These are phyloP conservation scores for Rubus parviflorus DNA, from an alignment of 306 rosid genomes.

Conservation along the genomic window DNA sequence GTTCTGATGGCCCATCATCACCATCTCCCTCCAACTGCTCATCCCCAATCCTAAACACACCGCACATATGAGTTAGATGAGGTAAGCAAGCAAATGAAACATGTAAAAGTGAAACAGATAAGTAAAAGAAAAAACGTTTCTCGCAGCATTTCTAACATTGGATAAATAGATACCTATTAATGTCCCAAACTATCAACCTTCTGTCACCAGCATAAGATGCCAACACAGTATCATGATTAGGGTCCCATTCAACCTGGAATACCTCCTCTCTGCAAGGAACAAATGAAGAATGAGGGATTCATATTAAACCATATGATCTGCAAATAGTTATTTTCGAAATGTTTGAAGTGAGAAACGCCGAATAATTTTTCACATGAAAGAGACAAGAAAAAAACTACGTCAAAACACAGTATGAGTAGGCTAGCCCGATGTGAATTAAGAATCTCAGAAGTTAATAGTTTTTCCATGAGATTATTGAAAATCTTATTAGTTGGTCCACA, in stretches of 20 bases:
- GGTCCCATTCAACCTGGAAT: slow-evolving; percentile 99
- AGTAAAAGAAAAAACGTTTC: slow-evolving; percentile 3
- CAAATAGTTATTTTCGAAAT: background rate
- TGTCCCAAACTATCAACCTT: slow-evolving; percentile 96
- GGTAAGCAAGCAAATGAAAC: slow-evolving; percentile 1
- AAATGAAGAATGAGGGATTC: slow-evolving; percentile 2
- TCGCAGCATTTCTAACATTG: background rate
- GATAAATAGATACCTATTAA: slow-evolving; percentile 58
- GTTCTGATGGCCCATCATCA: slow-evolving; percentile 91
- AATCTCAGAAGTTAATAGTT: background rate
- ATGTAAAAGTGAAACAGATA: background rate
- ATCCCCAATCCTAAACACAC: slow-evolving; percentile 65
- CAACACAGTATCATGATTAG: slow-evolving; percentile 77
- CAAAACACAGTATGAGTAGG: background rate
- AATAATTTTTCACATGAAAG: background rate
- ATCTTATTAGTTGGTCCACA: too few relatives aligned
- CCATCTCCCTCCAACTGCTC: slow-evolving; percentile 84
- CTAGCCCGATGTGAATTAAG: background rate
- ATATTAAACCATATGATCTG: background rate
- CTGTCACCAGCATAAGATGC: slow-evolving; percentile 89
- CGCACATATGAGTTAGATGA: background rate
- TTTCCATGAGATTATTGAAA: background rate
- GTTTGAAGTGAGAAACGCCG: background rate
- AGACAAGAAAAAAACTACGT: background rate
- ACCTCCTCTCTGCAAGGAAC: slow-evolving; percentile 73